Evolutionary conservation across 169 alveolate species (phyloP).

Genomic region (Cryptosporidium ryanae): DNA sequence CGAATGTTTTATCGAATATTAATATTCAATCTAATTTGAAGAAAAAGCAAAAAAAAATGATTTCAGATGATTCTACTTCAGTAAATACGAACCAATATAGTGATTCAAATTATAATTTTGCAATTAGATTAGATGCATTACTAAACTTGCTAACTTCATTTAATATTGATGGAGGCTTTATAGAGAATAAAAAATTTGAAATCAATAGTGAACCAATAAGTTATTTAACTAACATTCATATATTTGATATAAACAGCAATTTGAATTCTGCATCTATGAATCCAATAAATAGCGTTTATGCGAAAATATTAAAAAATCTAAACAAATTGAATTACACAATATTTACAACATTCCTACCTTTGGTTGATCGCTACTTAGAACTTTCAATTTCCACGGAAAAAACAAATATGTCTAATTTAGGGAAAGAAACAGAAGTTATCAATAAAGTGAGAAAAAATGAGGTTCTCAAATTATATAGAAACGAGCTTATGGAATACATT

Average conservation of each 20-base stretch:
- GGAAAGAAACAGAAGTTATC: background rate
- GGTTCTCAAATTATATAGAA: constrained; percentile 26
- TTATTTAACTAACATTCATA: background rate
- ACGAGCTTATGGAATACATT: constrained; percentile 39
- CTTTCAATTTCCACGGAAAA: constrained; percentile 44
- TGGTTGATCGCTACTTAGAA: constrained; percentile 57
- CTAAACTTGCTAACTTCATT: constrained; percentile 43
- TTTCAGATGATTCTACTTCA: background rate
- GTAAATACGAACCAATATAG: background rate
- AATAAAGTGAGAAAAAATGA: constrained; percentile 34
- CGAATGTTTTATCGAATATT: background rate
- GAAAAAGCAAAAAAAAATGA: constrained; percentile 16
- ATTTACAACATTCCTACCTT: constrained; percentile 43
- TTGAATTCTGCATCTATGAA: background rate
- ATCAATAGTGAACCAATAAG: background rate
- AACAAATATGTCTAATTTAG: background rate
- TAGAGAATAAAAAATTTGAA: constrained; percentile 2
- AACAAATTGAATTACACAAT: constrained; percentile 8
- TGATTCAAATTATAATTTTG: constrained; percentile 20
- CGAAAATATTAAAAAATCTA: background rate
- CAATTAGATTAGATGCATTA: constrained; percentile 54
- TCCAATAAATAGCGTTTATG: background rate
- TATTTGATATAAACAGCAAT: background rate
- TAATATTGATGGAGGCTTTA: background rate
- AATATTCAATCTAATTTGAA: background rate